These are phyloP conservation scores for Neophaeococcomyces mojaviensis DNA, from an alignment of 2,329 filamentous ascomycete species.

Conservation along the genomic window DNA sequence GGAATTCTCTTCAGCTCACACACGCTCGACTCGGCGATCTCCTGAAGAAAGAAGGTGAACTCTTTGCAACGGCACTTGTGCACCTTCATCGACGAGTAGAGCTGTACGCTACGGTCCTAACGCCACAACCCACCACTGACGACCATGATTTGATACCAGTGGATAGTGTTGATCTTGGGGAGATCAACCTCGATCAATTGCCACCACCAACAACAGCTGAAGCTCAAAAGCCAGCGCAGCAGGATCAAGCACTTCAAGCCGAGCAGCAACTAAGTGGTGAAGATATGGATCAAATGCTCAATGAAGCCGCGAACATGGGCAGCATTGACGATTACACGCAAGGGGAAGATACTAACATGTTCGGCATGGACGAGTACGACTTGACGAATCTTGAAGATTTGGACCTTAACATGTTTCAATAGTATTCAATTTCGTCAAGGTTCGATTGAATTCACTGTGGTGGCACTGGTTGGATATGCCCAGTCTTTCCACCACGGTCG, in stretches of 20 bases:
- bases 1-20: constrained; percentile 32
- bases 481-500: too few relatives aligned
- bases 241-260: constrained; percentile 3
- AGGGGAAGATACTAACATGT: constrained; percentile 15
- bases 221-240: constrained; percentile 23
- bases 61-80: constrained; percentile 38
- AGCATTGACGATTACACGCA: constrained; percentile 11
- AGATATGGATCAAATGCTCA: constrained; percentile 22
- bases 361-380: constrained; percentile 17
- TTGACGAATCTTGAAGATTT: constrained; percentile 20
- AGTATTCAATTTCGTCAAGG: not conserved
- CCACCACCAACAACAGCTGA: not conserved
- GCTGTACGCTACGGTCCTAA: constrained; percentile 27
- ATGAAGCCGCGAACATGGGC: constrained; percentile 20
- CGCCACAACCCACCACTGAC: constrained; percentile 16
- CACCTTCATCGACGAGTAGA: constrained; percentile 40
- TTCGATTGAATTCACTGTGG: too few relatives aligned
- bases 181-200: constrained; percentile 8
- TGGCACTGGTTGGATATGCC: too few relatives aligned
- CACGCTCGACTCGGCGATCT: constrained; percentile 34
- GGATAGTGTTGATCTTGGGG: constrained; percentile 2
- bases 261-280: constrained; percentile 9
- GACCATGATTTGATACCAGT: constrained; percentile 7
- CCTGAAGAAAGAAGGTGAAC: constrained; percentile 35
- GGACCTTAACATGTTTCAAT: constrained; percentile 23